These are phyloP conservation scores for Huntiella omanensis DNA, from an alignment of 2,329 filamentous ascomycete genomes.

Conservation along the genomic window DNA sequence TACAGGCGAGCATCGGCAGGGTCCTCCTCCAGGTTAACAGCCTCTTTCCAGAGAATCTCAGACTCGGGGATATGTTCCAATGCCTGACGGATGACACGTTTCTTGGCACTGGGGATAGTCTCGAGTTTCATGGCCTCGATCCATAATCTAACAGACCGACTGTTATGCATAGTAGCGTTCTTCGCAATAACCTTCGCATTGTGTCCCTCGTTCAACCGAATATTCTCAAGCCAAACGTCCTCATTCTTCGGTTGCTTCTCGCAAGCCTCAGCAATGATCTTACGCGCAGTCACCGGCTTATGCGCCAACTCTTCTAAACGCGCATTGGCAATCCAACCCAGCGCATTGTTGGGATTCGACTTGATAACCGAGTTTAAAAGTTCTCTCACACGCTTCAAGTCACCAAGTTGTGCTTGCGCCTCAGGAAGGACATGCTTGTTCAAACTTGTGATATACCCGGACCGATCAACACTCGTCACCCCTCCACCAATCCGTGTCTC, in stretches of 20 bases:
- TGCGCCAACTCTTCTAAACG: constrained; percentile 84
- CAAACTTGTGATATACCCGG: constrained; percentile 86
- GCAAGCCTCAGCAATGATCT: constrained; percentile 73
- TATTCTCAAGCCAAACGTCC: constrained; percentile 91
- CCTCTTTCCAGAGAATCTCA: constrained; percentile 93
- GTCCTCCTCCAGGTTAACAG: constrained; percentile 87
- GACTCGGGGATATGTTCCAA: constrained; percentile 87
- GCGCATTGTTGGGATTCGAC: constrained; percentile 85
- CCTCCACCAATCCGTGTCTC: constrained; percentile 54
- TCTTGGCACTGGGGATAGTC: constrained; percentile 63
- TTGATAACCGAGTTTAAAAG: constrained; percentile 93
- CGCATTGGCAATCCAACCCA: constrained; percentile 89
- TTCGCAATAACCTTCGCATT: constrained; percentile 94
- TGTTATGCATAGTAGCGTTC: constrained; percentile 80
- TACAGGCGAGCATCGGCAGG: constrained; percentile 71
- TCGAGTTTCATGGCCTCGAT: constrained; percentile 90
- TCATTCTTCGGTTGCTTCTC: constrained; percentile 84
- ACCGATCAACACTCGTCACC: constrained; percentile 80
- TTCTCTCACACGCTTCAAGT: constrained; percentile 83
- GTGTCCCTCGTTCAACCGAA: constrained; percentile 73
- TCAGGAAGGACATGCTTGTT: constrained; percentile 65
- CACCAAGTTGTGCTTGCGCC: constrained; percentile 69
- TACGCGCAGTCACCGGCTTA: constrained; percentile 75
- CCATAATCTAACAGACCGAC: constrained; percentile 76
- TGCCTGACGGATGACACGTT: constrained; percentile 79